These are phyloP conservation scores for Alternaria viburni DNA, from an alignment of 2,329 filamentous ascomycete species.

Conservation along the genomic window DNA sequence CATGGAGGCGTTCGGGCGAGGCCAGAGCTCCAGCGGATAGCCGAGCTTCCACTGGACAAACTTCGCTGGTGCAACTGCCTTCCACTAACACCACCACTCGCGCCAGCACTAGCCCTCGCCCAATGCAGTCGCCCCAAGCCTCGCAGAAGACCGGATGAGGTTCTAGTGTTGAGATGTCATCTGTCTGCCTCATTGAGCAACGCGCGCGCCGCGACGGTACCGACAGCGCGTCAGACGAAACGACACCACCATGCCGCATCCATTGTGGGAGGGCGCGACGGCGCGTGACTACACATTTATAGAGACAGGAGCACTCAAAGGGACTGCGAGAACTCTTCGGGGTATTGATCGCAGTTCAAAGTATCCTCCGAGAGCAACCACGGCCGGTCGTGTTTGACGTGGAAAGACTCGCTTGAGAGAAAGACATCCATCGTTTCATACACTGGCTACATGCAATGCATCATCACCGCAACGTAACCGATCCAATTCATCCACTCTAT, in stretches of 20 bases:
- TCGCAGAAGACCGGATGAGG: not conserved
- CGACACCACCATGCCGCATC: not conserved
- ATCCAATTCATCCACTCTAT: not conserved
- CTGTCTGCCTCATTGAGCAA: not conserved
- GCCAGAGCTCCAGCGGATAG: constrained; percentile 19
- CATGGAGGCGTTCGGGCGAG: constrained; percentile 24
- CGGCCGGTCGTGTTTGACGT: constrained; percentile 17
- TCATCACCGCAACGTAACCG: not conserved
- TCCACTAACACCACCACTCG: not conserved
- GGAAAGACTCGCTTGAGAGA: constrained; percentile 23
- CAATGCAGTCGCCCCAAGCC: not conserved
- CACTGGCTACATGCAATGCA: constrained; percentile 18
- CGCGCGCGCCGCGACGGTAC: not conserved
- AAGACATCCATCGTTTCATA: constrained; percentile 21
- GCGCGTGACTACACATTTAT: not conserved
- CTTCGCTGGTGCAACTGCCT: constrained; percentile 23
- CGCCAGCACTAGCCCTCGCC: not conserved
- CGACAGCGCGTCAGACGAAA: not conserved
- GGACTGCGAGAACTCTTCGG: constrained; percentile 34
- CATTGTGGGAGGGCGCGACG: not conserved
- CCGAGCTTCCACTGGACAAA: constrained; percentile 19
- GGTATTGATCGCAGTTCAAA: constrained; percentile 40
- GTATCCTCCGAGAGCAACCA: constrained; percentile 33
- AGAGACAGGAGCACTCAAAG: constrained; percentile 35
- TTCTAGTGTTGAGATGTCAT: not conserved